Evolutionary conservation across 2,329 filamentous ascomycete species (phyloP).

Genomic region (Hymenoscyphus occultus): DNA sequence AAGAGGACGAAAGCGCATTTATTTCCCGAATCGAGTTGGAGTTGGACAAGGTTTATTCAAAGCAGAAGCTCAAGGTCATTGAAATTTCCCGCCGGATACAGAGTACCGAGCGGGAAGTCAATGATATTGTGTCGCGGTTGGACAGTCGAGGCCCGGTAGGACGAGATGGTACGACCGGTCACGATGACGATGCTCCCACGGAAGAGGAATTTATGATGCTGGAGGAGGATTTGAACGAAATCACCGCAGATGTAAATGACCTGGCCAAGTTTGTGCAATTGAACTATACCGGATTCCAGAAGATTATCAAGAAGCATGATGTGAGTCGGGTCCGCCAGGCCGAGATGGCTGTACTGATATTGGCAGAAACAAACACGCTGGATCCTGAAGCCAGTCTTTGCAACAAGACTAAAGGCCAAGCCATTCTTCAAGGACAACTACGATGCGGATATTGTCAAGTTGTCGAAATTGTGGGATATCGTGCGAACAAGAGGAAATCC

Average conservation of each 20-base stretch:
- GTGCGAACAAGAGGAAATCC: conserved; percentile 92
- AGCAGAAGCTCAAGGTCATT: conserved; percentile 95
- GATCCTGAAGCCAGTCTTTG: conserved; percentile 94
- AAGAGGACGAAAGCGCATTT: conserved; percentile 88
- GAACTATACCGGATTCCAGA: conserved; percentile 99
- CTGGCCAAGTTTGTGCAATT: conserved; percentile 96
- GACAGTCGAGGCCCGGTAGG: conserved; percentile 55
- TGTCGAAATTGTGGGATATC: conserved; percentile 92
- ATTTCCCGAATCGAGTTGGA: conserved; percentile 84
- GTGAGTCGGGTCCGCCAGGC: conserved; percentile 48
- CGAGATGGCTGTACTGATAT: conserved; percentile 15
- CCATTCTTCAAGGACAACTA: conserved; percentile 99
- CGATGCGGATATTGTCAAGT: conserved; percentile 89
- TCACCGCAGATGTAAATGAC: conserved; percentile 98
- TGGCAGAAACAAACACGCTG: conserved; percentile 85
- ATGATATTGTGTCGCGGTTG: conserved; percentile 75
- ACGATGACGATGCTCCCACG: conserved; percentile 55
- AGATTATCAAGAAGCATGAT: conserved; percentile 99
- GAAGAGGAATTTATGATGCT: conserved; percentile 94
- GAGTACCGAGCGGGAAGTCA: conserved; percentile 84
- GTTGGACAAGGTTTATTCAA: conserved; percentile 95
- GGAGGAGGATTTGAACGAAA: conserved; percentile 92
- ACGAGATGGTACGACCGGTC: conserved; percentile 23
- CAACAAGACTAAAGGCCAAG: conserved; percentile 87
- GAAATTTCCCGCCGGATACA: conserved; percentile 92